phyloP scores from a whole-genome alignment of 352 stramenopile species.

The Lagenidium giganteum region DNA sequence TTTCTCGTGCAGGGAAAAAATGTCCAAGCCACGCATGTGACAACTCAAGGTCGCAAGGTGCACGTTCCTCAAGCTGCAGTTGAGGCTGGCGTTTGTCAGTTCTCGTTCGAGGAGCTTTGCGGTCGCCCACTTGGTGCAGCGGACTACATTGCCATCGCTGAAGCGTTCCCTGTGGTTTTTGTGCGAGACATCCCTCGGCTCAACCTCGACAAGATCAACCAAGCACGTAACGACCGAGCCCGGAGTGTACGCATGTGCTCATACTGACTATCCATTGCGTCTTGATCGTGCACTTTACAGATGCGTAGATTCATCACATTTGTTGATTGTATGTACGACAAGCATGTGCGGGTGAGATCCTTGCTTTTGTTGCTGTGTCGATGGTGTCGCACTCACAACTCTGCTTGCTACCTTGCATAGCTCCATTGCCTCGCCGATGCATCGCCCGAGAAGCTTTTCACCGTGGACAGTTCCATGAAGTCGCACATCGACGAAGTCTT shows the following conservation, averaged over 20 bases:
- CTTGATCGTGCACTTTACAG: slow-evolving; percentile 5
- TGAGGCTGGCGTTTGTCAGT: slow-evolving; percentile 61
- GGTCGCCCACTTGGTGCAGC: slow-evolving; percentile 87
- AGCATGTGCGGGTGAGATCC: slow-evolving; percentile 50
- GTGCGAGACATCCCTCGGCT: slow-evolving; percentile 90
- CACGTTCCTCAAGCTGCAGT: slow-evolving; percentile 52
- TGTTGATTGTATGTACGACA: slow-evolving; percentile 98
- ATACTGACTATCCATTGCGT: not conserved
- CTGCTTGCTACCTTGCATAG: slow-evolving; percentile 16
- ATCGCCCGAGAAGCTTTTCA: slow-evolving; percentile 54
- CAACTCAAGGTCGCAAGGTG: slow-evolving; percentile 66
- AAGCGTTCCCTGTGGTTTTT: slow-evolving; percentile 85
- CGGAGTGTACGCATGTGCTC: not conserved
- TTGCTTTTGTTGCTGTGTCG: not conserved
- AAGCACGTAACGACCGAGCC: slow-evolving; percentile 18
- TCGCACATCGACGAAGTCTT: slow-evolving; percentile 75
- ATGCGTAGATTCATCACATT: slow-evolving; percentile 97
- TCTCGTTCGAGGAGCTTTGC: slow-evolving; percentile 97
- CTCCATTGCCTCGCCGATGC: slow-evolving; percentile 70
- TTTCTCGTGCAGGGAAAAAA: slow-evolving; percentile 25
- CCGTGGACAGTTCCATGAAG: slow-evolving; percentile 50
- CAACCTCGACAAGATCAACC: slow-evolving; percentile 86
- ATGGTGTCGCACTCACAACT: not conserved
- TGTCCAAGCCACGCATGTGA: slow-evolving; percentile 39
- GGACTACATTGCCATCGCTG: slow-evolving; percentile 94